Evolutionary conservation across 2,329 filamentous ascomycete species (phyloP).

Genomic region (Ophiostoma tasmaniense): DNA sequence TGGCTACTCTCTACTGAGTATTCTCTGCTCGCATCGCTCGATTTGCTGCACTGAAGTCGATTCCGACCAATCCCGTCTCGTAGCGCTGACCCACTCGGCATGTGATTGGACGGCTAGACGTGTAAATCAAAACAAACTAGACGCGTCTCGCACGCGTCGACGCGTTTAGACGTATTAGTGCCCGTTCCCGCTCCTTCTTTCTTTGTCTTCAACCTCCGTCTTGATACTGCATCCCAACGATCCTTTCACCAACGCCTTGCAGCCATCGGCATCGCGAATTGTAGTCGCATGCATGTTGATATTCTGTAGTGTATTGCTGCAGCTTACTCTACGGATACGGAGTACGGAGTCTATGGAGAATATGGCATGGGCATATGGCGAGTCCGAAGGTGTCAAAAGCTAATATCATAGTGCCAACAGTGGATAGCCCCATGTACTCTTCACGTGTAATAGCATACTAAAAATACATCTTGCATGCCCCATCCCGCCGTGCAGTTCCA

Average conservation of each 20-base stretch:
- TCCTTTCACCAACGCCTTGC: too few species aligned
- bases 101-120: conserved; percentile 18
- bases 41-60: background rate
- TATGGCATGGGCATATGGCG: background rate
- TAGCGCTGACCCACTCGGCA: background rate
- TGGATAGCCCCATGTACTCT: background rate
- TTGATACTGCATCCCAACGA: background rate
- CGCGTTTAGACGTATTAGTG: conserved; percentile 14
- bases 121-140: conserved; percentile 20
- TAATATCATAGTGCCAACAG: background rate
- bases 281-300: background rate
- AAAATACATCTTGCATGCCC: background rate
- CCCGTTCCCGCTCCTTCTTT: background rate
- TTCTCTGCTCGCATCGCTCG: background rate
- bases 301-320: background rate
- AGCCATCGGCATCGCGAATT: background rate
- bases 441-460: background rate
- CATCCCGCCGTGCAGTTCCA: background rate
- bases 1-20: too few species aligned
- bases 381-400: background rate
- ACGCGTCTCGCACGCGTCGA: conserved; percentile 16
- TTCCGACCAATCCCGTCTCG: conserved; percentile 10
- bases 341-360: background rate
- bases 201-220: background rate
- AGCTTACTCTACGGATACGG: background rate